These are phyloP conservation scores for Tulasnella sp. DNA, from an alignment of 768 basidiomycete species.

Conservation along the genomic window DNA sequence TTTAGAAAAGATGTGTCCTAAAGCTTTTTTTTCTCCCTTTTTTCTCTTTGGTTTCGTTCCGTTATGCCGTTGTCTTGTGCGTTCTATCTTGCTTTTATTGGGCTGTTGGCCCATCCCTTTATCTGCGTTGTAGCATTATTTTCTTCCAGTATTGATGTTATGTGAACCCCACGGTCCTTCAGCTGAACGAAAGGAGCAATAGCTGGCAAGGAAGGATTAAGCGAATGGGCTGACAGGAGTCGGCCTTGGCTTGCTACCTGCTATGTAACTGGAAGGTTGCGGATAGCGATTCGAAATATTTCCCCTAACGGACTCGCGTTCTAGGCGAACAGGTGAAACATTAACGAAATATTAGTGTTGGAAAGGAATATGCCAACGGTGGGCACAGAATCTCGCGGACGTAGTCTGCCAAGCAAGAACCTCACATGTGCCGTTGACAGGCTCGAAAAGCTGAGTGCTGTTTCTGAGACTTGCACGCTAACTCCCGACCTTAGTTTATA, in stretches of 20 bases:
- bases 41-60: not conserved
- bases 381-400: no score
- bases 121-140: constrained; percentile 5
- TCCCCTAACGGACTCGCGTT: no score
- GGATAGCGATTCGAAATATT: no score
- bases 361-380: no score
- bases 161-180: constrained; percentile 43
- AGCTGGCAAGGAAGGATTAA: not conserved
- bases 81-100: constrained; percentile 2
- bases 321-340: no score
- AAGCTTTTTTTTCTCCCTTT: not conserved
- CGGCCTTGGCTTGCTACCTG: no score
- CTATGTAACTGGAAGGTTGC: no score
- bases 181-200: not conserved
- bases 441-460: no score
- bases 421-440: no score
- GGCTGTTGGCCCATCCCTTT: not conserved
- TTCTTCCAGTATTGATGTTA: constrained; percentile 1
- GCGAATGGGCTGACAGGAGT: not conserved
- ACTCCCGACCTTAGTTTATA: not conserved
- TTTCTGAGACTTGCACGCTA: not conserved
- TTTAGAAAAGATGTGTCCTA: not conserved
- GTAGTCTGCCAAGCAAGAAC: no score
- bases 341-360: no score
- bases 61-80: not conserved